Evolutionary conservation across 2,329 filamentous ascomycete species (phyloP).

Genomic region (Fusarium odoratissimum): DNA sequence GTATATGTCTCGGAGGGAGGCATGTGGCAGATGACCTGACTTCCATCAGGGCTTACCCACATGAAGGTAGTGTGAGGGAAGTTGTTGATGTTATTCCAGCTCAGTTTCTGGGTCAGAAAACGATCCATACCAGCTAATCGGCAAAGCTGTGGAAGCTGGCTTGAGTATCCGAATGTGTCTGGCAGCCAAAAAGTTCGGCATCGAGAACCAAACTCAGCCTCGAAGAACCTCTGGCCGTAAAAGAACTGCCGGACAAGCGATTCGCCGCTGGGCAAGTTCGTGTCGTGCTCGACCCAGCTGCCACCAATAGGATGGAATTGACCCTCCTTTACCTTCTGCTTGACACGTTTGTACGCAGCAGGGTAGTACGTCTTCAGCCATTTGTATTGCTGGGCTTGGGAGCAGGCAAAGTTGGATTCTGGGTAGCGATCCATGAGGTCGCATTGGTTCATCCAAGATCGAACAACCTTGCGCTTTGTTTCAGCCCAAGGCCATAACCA

Average conservation of each 20-base stretch:
- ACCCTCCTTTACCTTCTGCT: conserved; percentile 88
- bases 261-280: conserved; percentile 95
- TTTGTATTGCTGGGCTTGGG: conserved; percentile 97
- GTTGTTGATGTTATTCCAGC: conserved; percentile 99
- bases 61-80: conserved; percentile 99
- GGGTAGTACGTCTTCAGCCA: conserved; percentile 95
- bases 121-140: conserved; percentile 94
- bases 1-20: conserved; percentile 96
- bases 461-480: conserved; percentile 94
- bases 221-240: conserved; percentile 94
- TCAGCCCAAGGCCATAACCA: conserved; percentile 99
- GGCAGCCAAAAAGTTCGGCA: conserved; percentile 97
- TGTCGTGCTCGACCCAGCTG: conserved; percentile 99
- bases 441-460: conserved; percentile 97
- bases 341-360: conserved; percentile 88
- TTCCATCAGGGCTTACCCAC: conserved; percentile 95
- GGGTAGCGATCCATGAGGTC: conserved; percentile 95
- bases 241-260: conserved; percentile 94
- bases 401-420: conserved; percentile 91
- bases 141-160: conserved; percentile 92
- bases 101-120: conserved; percentile 98
- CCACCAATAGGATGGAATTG: conserved; percentile 95
- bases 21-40: conserved; percentile 98
- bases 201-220: conserved; percentile 89
- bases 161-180: conserved; percentile 97